Base-by-base conservation (phyloP, 805 yeast species). In the Metschnikowia baotianmanensis region DNA sequence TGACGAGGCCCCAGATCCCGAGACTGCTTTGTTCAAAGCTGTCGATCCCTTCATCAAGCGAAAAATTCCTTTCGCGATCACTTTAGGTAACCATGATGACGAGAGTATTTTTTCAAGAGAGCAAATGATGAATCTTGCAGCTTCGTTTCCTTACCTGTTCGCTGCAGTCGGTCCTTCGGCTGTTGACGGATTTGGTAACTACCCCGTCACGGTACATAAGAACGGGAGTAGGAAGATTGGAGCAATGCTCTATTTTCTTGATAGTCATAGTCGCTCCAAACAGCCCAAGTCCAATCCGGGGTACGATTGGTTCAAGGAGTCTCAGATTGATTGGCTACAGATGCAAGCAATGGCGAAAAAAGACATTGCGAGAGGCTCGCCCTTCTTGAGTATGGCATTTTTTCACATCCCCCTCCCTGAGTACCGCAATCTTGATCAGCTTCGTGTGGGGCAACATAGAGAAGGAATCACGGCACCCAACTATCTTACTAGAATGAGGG, bases 351-450 rank as follows among this genome's bases (percentile, higher is more conserved):
- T 41, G 23, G 61, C 51, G 3, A 51, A 62, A 35, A 57, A 55
- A 36, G 49, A 63, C 33, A 47, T 55, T 38, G 50, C 59, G 13
- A 47, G 16, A 12, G 29, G 32, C 23, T 30, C 58, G 21, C 57
- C 64, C 4, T 82, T 78, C 27, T 55, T 86, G 46, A 73, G 88
- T 10, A 80, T 93, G 88, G 96, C 95, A 1, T 91, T 93, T 54
- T 86, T 90, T 72, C 99, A 93, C 58, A 90, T 93, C 22, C 99
- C 99, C 0, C 51, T 90, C 13, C 93, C 96, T 1, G 98, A 93
- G 60, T 90, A 79, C 59, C 64, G 79, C 42, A 72, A 83, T 45
- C 38, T 67, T 17, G 52, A 63, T 32, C 69, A 61, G 45, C 66
- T 71, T 8, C 51, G 71, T n/a, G 68, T 82, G 5, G 99, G 99